These are phyloP conservation scores for Yamadazyma trypodendri DNA, from an alignment of 1,139 yeast species.

Conservation along the genomic window DNA sequence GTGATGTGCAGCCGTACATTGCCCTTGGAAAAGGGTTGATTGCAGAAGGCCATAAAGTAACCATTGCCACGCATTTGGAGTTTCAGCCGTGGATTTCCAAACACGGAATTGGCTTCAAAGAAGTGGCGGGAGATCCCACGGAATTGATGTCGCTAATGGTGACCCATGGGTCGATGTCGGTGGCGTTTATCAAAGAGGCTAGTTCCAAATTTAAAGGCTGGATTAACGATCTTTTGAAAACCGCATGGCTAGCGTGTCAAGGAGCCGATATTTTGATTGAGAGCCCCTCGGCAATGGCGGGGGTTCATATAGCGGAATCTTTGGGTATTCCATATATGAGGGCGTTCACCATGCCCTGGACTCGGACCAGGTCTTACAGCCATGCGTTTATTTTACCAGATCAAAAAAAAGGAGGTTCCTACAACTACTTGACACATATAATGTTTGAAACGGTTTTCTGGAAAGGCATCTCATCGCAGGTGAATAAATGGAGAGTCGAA, in stretches of 20 bases:
- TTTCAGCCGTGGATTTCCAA: constrained; percentile 70
- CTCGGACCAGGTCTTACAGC: constrained; percentile 90
- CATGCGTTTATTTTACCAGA: constrained; percentile 96
- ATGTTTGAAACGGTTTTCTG: constrained; percentile 90
- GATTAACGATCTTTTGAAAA: constrained; percentile 66
- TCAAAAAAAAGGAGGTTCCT: constrained; percentile 87
- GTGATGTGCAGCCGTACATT: constrained; percentile 95
- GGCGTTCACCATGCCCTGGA: constrained; percentile 99
- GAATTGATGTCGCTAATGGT: constrained; percentile 93
- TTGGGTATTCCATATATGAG: constrained; percentile 85
- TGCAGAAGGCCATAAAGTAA: constrained; percentile 78
- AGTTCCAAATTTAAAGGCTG: constrained; percentile 72
- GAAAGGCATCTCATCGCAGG: constrained; percentile 90
- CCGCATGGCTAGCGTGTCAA: constrained; percentile 87
- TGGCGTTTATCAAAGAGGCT: constrained; percentile 81
- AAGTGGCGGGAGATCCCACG: constrained; percentile 90
- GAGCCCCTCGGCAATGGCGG: constrained; percentile 95
- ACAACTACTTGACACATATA: constrained; percentile 87
- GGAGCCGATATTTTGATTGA: constrained; percentile 83
- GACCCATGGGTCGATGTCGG: constrained; percentile 82
- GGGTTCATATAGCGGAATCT: constrained; percentile 93
- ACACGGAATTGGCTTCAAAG: constrained; percentile 67
- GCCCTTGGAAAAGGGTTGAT: constrained; percentile 80
- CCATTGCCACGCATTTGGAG: constrained; percentile 83
- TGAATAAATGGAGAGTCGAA: constrained; percentile 81